These are phyloP conservation scores for Hebeloma cylindrosporum DNA, from an alignment of 768 basidiomycete genomes.

Conservation along the genomic window DNA sequence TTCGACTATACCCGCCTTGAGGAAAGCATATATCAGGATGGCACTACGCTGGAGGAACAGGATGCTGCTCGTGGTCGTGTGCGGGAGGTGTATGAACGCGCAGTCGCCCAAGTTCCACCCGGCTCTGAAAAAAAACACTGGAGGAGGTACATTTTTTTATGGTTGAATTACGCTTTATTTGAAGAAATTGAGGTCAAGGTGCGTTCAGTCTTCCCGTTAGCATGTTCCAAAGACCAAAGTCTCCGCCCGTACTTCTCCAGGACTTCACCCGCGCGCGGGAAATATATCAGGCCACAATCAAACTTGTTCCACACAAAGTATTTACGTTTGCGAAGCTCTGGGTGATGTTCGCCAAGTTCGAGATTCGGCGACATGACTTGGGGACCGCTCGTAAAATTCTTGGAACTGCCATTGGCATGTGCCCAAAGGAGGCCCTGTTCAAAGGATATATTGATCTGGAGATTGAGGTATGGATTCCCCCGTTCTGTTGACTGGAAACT, in stretches of 20 bases:
- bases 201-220: conserved; percentile 10
- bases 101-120: conserved; percentile 94
- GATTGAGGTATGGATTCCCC: conserved; percentile 64
- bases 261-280: conserved; percentile 85
- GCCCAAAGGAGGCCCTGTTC: conserved; percentile 93
- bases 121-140: conserved; percentile 91
- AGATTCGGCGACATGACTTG: conserved; percentile 81
- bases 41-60: conserved; percentile 69
- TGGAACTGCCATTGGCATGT: conserved; percentile 91
- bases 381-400: conserved; percentile 85
- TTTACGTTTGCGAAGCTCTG: conserved; percentile 99
- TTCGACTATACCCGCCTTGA: conserved; percentile 96
- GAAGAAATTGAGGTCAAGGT: conserved; percentile 97
- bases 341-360: conserved; percentile 91
- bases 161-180: conserved; percentile 94
- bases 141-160: conserved; percentile 88
- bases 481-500: background rate
- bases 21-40: conserved; percentile 78
- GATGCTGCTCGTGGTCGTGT: conserved; percentile 64
- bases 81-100: conserved; percentile 93
- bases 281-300: conserved; percentile 87
- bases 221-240: background rate
- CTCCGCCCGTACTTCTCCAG: conserved; percentile 34
- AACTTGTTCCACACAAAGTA: conserved; percentile 90
- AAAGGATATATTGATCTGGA: conserved; percentile 95